Percentiles rank a stretch among this genome's conserved stretches.
phyloP scores from a whole-genome alignment of 2,329 filamentous ascomycete species.

The Pyrenophora tritici-repentis region DNA sequence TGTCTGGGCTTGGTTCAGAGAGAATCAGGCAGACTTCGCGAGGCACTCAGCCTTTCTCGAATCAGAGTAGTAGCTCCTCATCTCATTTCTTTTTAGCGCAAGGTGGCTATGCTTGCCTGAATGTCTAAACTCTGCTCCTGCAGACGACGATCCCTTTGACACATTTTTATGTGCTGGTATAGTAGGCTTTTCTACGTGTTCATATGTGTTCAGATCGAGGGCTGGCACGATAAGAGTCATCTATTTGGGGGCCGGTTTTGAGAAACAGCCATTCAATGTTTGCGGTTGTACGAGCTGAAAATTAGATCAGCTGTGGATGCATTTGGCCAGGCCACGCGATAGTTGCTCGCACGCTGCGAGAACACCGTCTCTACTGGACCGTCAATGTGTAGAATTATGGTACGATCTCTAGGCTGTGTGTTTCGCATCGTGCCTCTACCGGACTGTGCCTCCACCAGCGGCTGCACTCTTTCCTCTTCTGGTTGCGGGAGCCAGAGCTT shows the following conservation, averaged over 20 bases:
- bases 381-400: slow-evolving; percentile 16
- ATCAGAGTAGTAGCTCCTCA: slow-evolving; percentile 24
- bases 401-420: slow-evolving; percentile 13
- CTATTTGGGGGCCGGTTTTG: slow-evolving; percentile 1
- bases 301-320: slow-evolving; percentile 25
- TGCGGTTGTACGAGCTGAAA: slow-evolving; percentile 30
- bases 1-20: slow-evolving; percentile 19
- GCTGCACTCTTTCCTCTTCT: slow-evolving; percentile 15
- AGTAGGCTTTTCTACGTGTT: neutral
- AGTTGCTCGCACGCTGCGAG: slow-evolving; percentile 25
- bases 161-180: slow-evolving; percentile 3
- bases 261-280: slow-evolving; percentile 11
- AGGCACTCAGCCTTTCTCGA: slow-evolving; percentile 26
- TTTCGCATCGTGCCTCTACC: slow-evolving; percentile 10
- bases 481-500: slow-evolving; percentile 16
- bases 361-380: slow-evolving; percentile 19
- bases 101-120: slow-evolving; percentile 36
- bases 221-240: neutral
- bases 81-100: slow-evolving; percentile 35
- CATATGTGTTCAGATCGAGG: neutral
- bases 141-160: slow-evolving; percentile 13
- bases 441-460: slow-evolving; percentile 34
- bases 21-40: slow-evolving; percentile 27
- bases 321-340: slow-evolving; percentile 22
- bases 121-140: slow-evolving; percentile 13